Base-by-base conservation (phyloP, 768 basidiomycete species). In the Amanita pallidorosea region DNA sequence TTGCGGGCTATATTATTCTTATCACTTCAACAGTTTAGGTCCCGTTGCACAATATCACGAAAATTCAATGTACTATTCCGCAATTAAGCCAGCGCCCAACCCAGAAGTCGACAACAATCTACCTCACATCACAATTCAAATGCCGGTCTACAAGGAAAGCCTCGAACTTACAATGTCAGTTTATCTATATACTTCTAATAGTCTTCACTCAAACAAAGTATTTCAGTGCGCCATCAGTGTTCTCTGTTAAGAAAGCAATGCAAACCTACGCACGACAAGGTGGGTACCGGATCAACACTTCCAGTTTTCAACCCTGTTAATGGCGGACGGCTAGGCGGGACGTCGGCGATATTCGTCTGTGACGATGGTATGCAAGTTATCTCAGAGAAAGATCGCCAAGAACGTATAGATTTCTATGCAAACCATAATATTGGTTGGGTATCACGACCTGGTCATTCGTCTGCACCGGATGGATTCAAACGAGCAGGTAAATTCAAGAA, bases 401-500 rank as follows among this genome's bases (percentile, higher is more conserved):
- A 74, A 52, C 78, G 89, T 41, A 71, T 79, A 45, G 75, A 72
- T n/a, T 91, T 87, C 68, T 92, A 92, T 63, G 80, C 81, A 2
- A 81, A 85, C 55, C 79, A 85, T 55, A 83, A 83, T 56, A 85
- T 89, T 57, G 75, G 73, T 9, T 91, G 83, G 77, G 79, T 82
- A 31, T 85, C 89, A 23, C 77, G 88, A n/a, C 89, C 88, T 0
- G 75, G 73, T 2, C 88, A 90, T 61, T 71, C 51, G 65, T 75
- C 70, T 61, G 79, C 63, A 61, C 83, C 81, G 18, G 90, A 86
- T 55, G 85, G 89, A 0, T 95, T 94, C 74, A 89, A 92, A 71
- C 88, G 92, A 63, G 87, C 88, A 5, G 89, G 88, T 7, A 83
- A 87, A 48, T 92, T 92, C 76, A 91, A 91, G 72, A 92, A 92